Percentiles rank a stretch among this genome's conserved stretches.
Evolutionary conservation across 1,284 basidiomycete species (phyloP).

Genomic region (Sanghuangporus baumii): DNA sequence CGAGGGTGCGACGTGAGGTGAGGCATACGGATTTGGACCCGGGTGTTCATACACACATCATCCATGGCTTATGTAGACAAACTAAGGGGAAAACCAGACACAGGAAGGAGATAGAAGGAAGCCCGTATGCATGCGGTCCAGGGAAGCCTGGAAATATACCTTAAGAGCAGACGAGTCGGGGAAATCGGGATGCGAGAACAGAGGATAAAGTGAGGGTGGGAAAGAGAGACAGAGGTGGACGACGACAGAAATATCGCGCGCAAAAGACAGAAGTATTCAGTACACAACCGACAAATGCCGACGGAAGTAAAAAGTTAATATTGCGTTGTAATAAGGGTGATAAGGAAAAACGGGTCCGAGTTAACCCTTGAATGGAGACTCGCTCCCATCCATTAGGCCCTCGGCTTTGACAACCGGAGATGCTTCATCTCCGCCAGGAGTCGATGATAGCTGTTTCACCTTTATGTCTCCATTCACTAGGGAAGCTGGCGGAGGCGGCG

Average conservation of each 20-base stretch:
- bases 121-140: no score
- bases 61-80: no score
- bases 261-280: background rate
- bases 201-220: background rate
- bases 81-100: no score
- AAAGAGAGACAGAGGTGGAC: background rate
- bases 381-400: conserved; percentile 68
- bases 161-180: no score
- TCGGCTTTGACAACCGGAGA: conserved; percentile 56
- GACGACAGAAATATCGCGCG: background rate
- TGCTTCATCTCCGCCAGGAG: conserved; percentile 55
- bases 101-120: no score
- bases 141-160: no score
- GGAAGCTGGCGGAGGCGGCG: conserved; percentile 38
- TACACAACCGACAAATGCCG: background rate
- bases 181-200: background rate
- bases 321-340: background rate
- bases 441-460: conserved; percentile 46
- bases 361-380: conserved; percentile 57
- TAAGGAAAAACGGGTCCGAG: background rate
- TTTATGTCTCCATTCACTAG: conserved; percentile 41
- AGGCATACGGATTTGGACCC: no score
- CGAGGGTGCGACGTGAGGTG: no score
- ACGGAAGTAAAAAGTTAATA: background rate
- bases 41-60: no score